phyloP scores from a whole-genome alignment of 2,329 filamentous ascomycete genomes.

The Fusarium annulatum region DNA sequence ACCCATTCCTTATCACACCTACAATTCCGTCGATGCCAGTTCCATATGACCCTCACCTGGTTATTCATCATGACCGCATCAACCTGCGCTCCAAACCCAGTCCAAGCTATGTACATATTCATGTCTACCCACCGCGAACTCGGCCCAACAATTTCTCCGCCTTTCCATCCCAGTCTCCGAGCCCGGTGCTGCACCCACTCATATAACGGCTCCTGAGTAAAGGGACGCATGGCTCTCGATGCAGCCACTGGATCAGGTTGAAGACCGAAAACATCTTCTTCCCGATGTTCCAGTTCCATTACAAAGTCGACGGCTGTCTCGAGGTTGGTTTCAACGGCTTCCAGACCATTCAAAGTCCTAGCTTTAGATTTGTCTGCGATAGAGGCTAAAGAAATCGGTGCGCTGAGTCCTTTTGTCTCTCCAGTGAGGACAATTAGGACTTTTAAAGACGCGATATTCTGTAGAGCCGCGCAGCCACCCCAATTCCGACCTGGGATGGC shows the following conservation, averaged over 20 bases:
- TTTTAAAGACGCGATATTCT: background rate
- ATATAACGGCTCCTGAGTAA: background rate
- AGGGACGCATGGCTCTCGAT: background rate
- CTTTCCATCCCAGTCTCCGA: background rate
- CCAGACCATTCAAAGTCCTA: background rate
- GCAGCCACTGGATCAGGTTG: background rate
- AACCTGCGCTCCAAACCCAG: background rate
- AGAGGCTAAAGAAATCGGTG: background rate
- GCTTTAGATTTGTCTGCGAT: background rate
- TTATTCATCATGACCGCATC: background rate
- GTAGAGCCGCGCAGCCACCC: background rate
- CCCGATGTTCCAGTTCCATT: background rate
- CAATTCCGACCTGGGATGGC: background rate
- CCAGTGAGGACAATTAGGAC: constrained; percentile 1
- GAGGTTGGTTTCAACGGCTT: background rate
- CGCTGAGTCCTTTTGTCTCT: constrained; percentile 1
- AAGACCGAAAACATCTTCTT: background rate
- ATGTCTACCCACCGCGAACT: background rate
- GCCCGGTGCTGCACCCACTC: accelerated
- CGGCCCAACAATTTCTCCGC: background rate
- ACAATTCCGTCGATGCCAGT: background rate
- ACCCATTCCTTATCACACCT: background rate
- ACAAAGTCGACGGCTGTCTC: background rate
- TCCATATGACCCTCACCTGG: background rate
- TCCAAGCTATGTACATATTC: background rate